Percentiles rank a stretch among this genome's conserved stretches.
Conservation (phyloP, 2,329 filamentous ascomycete genomes). For the Leptoxyphium fumago region DNA sequence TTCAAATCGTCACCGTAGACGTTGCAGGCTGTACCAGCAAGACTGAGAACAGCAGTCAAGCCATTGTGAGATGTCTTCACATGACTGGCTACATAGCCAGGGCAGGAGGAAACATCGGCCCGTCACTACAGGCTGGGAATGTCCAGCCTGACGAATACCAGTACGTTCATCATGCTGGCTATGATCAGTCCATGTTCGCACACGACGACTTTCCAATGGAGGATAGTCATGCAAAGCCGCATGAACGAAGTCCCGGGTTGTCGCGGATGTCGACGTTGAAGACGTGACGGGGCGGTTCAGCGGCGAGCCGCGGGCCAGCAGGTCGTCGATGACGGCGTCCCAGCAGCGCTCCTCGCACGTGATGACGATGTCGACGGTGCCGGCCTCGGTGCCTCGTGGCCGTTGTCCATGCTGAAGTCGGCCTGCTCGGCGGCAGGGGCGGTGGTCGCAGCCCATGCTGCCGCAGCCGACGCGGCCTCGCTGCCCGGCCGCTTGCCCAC, state of each 20-base stretch:
- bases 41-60: slow-evolving; percentile 52
- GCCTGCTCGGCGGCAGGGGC: slow-evolving; percentile 6
- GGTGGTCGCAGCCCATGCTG: slow-evolving; percentile 1
- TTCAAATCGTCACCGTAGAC: slow-evolving; percentile 43
- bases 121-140: slow-evolving; percentile 27
- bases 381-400: slow-evolving; percentile 66
- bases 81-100: slow-evolving; percentile 53
- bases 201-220: slow-evolving; percentile 37
- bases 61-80: slow-evolving; percentile 38
- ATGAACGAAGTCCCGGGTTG: slow-evolving; percentile 36
- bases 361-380: slow-evolving; percentile 84
- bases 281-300: slow-evolving; percentile 91
- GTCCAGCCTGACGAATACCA: slow-evolving; percentile 27
- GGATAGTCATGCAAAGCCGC: slow-evolving; percentile 36
- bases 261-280: slow-evolving; percentile 99
- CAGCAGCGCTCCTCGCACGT: slow-evolving; percentile 97
- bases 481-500: slow-evolving; percentile 42
- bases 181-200: slow-evolving; percentile 44
- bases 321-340: slow-evolving; percentile 91
- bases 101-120: slow-evolving; percentile 30
- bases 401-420: slow-evolving; percentile 52
- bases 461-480: slow-evolving; percentile 1
- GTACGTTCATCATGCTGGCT: slow-evolving; percentile 42
- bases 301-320: slow-evolving; percentile 69
- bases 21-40: slow-evolving; percentile 53